Evolutionary conservation across 1,139 yeast genomes (phyloP).

Genomic region (Lodderomyces pseudojiufengensis): DNA sequence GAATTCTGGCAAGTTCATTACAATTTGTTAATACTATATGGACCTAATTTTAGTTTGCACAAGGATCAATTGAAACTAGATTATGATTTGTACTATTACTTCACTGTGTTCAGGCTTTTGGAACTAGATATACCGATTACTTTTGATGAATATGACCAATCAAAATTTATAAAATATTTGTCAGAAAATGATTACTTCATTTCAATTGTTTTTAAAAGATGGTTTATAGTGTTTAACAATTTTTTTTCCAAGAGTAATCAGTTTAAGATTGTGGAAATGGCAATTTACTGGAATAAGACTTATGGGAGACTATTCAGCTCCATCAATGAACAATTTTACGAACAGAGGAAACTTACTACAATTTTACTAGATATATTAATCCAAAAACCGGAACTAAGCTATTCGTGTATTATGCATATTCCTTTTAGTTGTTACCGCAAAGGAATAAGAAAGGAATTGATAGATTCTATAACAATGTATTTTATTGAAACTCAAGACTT

Average conservation of each 20-base stretch:
- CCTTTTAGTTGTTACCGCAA: constrained; percentile 53
- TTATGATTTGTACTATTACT: constrained; percentile 26
- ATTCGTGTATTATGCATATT: constrained; percentile 17
- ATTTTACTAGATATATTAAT: constrained; percentile 23
- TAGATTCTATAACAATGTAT: constrained; percentile 29
- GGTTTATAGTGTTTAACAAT: constrained; percentile 49
- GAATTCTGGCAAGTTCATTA: constrained; percentile 46
- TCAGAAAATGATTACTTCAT: constrained; percentile 16
- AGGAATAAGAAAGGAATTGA: constrained; percentile 31
- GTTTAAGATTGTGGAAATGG: constrained; percentile 6
- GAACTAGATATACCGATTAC: constrained; percentile 37
- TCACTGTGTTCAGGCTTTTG: constrained; percentile 43
- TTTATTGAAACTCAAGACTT: constrained; percentile 9
- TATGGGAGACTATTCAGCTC: constrained; percentile 1
- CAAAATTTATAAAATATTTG: constrained; percentile 26
- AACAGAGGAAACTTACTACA: constrained; percentile 34
- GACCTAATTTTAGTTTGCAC: constrained; percentile 24
- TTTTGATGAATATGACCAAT: constrained; percentile 11
- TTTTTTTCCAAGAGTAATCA: constrained; percentile 21
- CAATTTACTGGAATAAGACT: constrained; percentile 1
- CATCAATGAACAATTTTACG: constrained; percentile 29
- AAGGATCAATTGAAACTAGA: constrained; percentile 5
- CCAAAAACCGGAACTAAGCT: constrained; percentile 5
- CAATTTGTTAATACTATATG: constrained; percentile 47
- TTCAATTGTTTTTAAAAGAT: constrained; percentile 41